Base-by-base conservation (phyloP, 2,329 filamentous ascomycete species). In the Xylariaceae sp. region DNA sequence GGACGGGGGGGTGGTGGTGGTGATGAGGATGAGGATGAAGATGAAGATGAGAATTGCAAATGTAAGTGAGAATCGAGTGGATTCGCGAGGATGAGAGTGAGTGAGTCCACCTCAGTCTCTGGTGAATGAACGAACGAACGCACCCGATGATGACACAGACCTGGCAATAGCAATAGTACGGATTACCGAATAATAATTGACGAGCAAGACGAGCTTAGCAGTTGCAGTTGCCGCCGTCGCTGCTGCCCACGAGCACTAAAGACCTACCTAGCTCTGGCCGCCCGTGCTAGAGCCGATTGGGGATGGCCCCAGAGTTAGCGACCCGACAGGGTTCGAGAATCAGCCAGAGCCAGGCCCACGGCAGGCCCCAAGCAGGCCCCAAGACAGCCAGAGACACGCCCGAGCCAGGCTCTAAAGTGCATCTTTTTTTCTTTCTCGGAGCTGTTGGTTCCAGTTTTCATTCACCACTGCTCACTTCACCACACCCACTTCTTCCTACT, bases 211-310 rank as follows among this genome's bases (percentile, higher is more conserved):
- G 23, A 30, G 23, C 23, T 30, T 30, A 30, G 23, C 23, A 62
- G 53, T 51, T 62, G 62, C 57, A 17, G 58, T 30, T 30, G 23
- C 23, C 23, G 23, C 23, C 23, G 23, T 30, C 23, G 23, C 23
- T 30, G 23, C 23, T 30, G 23, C 23, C 23, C 23, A 30, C 23
- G 23, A 30, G 23, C 23, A 30, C 23, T 30, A 30, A 30, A 30
- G 23, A 30, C 23, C 23, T 30, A 30, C 23, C 23, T 30, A 45
- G 7, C 49, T 51, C 45, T 53, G 53, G 55, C 18, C 11, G 51
- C 17, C 42, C 30, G 23, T 18, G 48, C 61, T 64, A 63, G 56
- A 13, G 48, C 60, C 8, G 58, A 58, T 63, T 58, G 62, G 62
- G 62, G 9, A 64, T 61, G 58, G 57, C 9, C 13, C 3, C 7